A percentile compares a stretch with the other conserved stretches of the same genome.
Conservation (phyloP, 2,329 filamentous ascomycete species). For the Didymella pomorum region DNA sequence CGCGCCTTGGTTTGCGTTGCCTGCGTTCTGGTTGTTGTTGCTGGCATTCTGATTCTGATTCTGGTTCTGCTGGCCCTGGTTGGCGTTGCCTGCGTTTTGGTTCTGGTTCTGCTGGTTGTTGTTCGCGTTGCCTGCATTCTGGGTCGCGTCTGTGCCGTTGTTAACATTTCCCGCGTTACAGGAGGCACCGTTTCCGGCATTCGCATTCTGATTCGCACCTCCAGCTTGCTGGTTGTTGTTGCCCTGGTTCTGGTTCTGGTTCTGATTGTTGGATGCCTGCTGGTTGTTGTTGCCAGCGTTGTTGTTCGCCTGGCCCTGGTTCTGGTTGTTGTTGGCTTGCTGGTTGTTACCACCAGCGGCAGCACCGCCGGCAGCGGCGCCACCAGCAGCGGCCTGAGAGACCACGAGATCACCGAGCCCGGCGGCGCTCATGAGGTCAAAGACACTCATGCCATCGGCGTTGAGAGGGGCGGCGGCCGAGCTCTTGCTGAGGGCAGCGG, state of each 20-base stretch:
- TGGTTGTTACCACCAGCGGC: conserved; percentile 19
- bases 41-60: conserved; percentile 19
- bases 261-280: conserved; percentile 20
- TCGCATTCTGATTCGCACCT: conserved; percentile 17
- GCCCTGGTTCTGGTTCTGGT: conserved; percentile 21
- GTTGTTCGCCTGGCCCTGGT: conserved; percentile 6
- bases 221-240: conserved; percentile 26
- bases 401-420: conserved; percentile 70
- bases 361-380: conserved; percentile 11
- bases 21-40: conserved; percentile 5
- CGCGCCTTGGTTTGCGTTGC: conserved; percentile 24
- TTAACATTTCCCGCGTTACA: conserved; percentile 10
- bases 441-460: conserved; percentile 69
- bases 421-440: conserved; percentile 67
- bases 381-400: conserved; percentile 44
- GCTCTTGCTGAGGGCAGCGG: conserved; percentile 66
- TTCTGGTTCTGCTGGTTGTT: conserved; percentile 5
- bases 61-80: conserved; percentile 11
- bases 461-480: conserved; percentile 64
- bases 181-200: conserved; percentile 14
- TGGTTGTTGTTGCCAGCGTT: conserved; percentile 13
- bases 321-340: conserved; percentile 14
- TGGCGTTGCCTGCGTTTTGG: conserved; percentile 16
- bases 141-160: conserved; percentile 14
- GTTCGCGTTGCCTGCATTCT: conserved; percentile 17